Evolutionary conservation across 1,139 yeast species (phyloP), one percentile per base, ranked within the genome.

Genomic region (Scheffersomyces stambukii): DNA sequence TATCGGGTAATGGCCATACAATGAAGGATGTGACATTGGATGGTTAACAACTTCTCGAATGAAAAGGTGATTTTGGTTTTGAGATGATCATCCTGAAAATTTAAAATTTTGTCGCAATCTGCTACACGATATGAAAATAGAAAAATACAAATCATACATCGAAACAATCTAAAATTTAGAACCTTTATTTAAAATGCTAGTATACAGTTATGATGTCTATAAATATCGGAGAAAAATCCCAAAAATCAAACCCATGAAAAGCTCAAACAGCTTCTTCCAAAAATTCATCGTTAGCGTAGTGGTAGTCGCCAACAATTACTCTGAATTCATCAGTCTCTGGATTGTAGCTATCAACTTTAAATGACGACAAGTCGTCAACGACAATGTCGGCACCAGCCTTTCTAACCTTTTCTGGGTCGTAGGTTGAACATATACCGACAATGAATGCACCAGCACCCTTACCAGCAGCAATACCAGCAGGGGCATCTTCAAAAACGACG

Each of bases 401-500:
- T 58, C 78, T 74, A 36, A 84, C 78, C 56, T 70, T 67, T 43
- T 77, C 79, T 21, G 84, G 73, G 41, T 70, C 76, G 54, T 81
- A 83, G 30, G 93, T 80, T 36, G 91, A 80, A 43, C 91, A 84
- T 57, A 84, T 77, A 50, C 94, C 95, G 45, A 84, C 75, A 39
- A 83, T 80, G 54, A 73, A 70, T 50, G 93, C 89, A 43, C 93
- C 94, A 18, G 93, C 85, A 42, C 75, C 84, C 52, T 80, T 76
- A 58, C 94, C 95, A 27, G 95, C 91, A 39, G 73, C 64, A 43
- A 84, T 79, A 54, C 95, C 95, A 28, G 89, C 91, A 29, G 91
- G 91, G 28, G 94, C 93, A 52, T 83, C 94, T 61, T 83, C 94
- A 50, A 82, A 82, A 15, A 84, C 94, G 27, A 82, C 75, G 41